Evolutionary conservation across 352 stramenopile genomes (phyloP).

Genomic region (Discostella stelligera): DNA sequence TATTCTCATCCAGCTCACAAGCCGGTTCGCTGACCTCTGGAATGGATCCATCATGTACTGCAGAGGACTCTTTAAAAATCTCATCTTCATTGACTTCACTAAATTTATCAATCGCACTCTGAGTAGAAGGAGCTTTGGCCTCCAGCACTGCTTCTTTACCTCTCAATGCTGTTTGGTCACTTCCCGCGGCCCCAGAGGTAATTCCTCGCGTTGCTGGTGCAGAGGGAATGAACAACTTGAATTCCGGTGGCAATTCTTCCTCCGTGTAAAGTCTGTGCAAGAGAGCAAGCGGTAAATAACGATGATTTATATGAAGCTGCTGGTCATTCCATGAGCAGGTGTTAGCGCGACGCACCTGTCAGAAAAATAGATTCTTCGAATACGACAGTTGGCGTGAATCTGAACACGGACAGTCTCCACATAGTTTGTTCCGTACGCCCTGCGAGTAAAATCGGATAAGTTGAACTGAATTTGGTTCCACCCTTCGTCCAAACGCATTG

Average conservation of each 20-base stretch:
- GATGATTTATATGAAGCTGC: not conserved
- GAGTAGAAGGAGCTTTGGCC: not conserved
- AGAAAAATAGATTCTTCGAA: slow-evolving; percentile 96
- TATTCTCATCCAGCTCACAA: no score
- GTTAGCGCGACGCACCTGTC: slow-evolving; percentile 66
- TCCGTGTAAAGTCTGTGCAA: slow-evolving; percentile 89
- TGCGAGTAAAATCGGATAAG: slow-evolving; percentile 93
- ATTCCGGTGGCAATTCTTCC: slow-evolving; percentile 95
- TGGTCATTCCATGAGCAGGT: no score
- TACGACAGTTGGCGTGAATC: slow-evolving; percentile 96
- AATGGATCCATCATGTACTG: not conserved
- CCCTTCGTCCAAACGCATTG: slow-evolving; percentile 95
- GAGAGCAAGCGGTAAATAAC: not conserved
- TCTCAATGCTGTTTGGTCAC: not conserved
- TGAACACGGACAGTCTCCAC: slow-evolving; percentile 96
- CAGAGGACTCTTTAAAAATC: slow-evolving; percentile 4
- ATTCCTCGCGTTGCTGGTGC: slow-evolving; percentile 16
- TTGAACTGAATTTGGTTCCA: slow-evolving; percentile 99
- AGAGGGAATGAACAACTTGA: slow-evolving; percentile 95
- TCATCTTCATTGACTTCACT: slow-evolving; percentile 16
- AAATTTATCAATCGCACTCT: slow-evolving; percentile 13
- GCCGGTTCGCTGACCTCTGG: no score
- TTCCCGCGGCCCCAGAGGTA: slow-evolving; percentile 8
- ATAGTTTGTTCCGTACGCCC: slow-evolving; percentile 97
- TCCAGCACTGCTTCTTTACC: slow-evolving; percentile 12